A percentile compares a stretch with the other conserved stretches of the same genome.
These are phyloP conservation scores for Colletotrichum sp. DNA, from an alignment of 2,329 filamentous ascomycete species.

Conservation along the genomic window DNA sequence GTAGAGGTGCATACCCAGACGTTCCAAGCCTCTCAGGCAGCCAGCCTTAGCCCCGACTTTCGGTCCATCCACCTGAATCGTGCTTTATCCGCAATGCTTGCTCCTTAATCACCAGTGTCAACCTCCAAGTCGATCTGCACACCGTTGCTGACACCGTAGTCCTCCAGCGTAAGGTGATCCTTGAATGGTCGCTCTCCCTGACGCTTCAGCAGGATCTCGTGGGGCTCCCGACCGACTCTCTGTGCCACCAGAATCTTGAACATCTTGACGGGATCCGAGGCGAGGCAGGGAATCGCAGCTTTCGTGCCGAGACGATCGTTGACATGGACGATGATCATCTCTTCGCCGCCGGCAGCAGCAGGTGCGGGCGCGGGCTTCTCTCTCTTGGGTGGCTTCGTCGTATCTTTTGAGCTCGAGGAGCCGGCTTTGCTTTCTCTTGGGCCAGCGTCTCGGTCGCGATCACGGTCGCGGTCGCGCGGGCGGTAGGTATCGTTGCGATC, in stretches of 20 bases:
- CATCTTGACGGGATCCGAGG: conserved; percentile 81
- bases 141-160: conserved; percentile 94
- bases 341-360: conserved; percentile 56
- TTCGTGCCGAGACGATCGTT: conserved; percentile 98
- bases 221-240: conserved; percentile 84
- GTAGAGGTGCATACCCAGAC: neutral
- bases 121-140: conserved; percentile 72
- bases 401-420: conserved; percentile 32
- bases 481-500: conserved; percentile 36
- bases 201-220: conserved; percentile 90
- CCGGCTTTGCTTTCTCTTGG: conserved; percentile 30
- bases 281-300: conserved; percentile 87
- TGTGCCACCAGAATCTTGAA: conserved; percentile 94
- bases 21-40: neutral
- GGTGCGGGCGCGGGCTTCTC: conserved; percentile 32
- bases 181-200: conserved; percentile 95
- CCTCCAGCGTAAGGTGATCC: conserved; percentile 83
- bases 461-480: conserved; percentile 35
- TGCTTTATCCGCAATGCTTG: neutral
- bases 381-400: conserved; percentile 29
- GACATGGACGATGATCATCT: conserved; percentile 93
- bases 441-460: conserved; percentile 20
- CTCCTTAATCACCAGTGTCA: conserved; percentile 61
- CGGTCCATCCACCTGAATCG: neutral
- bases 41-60: neutral